A percentile compares a stretch with the other conserved stretches of the same genome.
Evolutionary conservation across 371 early-diverging fungal species (phyloP).

Genomic region (Zancudomyces culisetae): DNA sequence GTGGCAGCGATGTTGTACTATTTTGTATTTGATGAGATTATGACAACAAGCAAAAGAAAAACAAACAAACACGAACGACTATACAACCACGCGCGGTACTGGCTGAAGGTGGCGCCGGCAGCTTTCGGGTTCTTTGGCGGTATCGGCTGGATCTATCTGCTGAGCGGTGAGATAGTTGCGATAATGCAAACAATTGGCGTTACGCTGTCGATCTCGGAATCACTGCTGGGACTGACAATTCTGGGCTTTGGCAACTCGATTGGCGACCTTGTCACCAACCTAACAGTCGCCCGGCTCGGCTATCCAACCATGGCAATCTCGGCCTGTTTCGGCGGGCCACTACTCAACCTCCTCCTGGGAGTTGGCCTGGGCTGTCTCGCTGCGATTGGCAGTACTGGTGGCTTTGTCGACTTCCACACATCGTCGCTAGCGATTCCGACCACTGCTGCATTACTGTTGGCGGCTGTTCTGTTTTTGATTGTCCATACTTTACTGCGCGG

Average conservation of each 20-base stretch:
- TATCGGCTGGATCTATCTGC: conserved; percentile 55
- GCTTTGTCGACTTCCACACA: neutral
- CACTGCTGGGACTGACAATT: conserved; percentile 60
- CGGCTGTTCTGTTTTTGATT: neutral
- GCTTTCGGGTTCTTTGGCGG: conserved; percentile 50
- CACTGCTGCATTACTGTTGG: neutral
- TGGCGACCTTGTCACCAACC: conserved; percentile 66
- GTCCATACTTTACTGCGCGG: too few species aligned
- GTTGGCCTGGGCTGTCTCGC: conserved; percentile 33
- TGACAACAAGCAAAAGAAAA: neutral
- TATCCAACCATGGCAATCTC: conserved; percentile 68
- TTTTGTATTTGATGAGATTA: neutral
- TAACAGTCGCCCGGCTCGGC: conserved; percentile 63
- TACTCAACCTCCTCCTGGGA: conserved; percentile 58
- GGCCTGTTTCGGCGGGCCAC: conserved; percentile 69
- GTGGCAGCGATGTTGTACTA: neutral
- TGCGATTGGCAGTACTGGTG: neutral
- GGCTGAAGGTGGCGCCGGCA: conserved; percentile 25
- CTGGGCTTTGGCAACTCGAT: conserved; percentile 74
- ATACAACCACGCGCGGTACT: neutral
- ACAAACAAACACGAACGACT: neutral
- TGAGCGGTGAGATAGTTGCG: conserved; percentile 70
- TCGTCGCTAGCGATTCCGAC: neutral
- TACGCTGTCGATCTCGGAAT: conserved; percentile 52
- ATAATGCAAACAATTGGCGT: conserved; percentile 56